Base-by-base conservation (phyloP, 2,329 filamentous ascomycete species). In the Epichloe brachyelytri region DNA sequence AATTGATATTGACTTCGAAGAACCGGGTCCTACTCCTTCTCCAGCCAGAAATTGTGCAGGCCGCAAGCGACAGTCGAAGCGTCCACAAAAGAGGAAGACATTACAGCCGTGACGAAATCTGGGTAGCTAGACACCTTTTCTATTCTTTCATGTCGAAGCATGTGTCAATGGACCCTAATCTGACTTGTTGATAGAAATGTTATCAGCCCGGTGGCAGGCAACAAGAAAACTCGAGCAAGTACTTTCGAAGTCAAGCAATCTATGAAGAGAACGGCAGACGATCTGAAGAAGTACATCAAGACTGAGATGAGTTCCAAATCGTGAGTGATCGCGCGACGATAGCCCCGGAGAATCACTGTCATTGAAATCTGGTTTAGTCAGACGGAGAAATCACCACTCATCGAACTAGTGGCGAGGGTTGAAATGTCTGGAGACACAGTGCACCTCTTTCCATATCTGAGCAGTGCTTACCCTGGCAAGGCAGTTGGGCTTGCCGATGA, bases 281-380 rank as follows among this genome's bases (percentile, higher is more conserved):
- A 50, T 17, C 15, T 50, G 15, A 52, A 50, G 43, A 40, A 36
- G 6, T 46, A 40, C 14, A 48, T 54, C 19, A 44, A 54, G 39
- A 17, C 30, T 7, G 33, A 49, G 5, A 26, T 52, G 15, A 38
- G 19, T 37, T 36, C 30, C 12, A 39, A 17, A 12, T 4, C 17
- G 52, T 54, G 43, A 19, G 56, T 49, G 17, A 10, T 38, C 2
- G 47, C 50, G 12, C 51, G 49, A 22, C 12, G 51, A 40, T 8
- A 8, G 17, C 20, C 3, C 5, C 5, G 40, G 6, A 15, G 2
- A 15, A 22, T 38, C 2, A 3, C 34, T 2, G 17, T 44, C 15
- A 40, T 10, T 11, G 10, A 43, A 7, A 3, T 6, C 11, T 26
- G 10, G 22, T 20, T 6, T 34, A 51, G 36, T n/a, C 20, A 14